phyloP scores from a whole-genome alignment of 2,329 filamentous ascomycete genomes.

The Elsinoe necatrix region DNA sequence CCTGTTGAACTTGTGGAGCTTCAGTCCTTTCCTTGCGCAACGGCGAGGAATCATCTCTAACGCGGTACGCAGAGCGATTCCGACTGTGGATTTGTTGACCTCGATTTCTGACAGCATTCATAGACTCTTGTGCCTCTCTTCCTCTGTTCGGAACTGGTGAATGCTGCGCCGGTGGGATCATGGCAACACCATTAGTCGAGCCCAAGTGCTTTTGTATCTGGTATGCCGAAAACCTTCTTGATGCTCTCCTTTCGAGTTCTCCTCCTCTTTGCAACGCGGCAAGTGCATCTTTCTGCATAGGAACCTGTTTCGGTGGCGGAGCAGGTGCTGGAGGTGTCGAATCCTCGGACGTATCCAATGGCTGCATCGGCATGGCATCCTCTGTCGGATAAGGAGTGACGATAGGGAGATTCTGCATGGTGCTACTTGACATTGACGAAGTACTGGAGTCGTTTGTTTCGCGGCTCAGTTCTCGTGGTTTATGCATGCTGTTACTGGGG shows the following conservation, averaged over 20 bases:
- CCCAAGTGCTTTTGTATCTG: slow-evolving; percentile 94
- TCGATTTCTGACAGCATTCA: slow-evolving; percentile 60
- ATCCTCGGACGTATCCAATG: slow-evolving; percentile 28
- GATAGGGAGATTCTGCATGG: slow-evolving; percentile 67
- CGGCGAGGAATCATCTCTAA: slow-evolving; percentile 52
- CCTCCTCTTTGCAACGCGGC: slow-evolving; percentile 85
- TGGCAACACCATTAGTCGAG: slow-evolving; percentile 71
- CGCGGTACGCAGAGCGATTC: slow-evolving; percentile 43
- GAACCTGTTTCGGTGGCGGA: slow-evolving; percentile 71
- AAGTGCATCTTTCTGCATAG: slow-evolving; percentile 80
- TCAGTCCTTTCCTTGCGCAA: slow-evolving; percentile 42
- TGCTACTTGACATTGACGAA: slow-evolving; percentile 63
- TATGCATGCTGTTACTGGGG: slow-evolving; percentile 27
- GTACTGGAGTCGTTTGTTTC: slow-evolving; percentile 43
- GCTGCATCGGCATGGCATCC: slow-evolving; percentile 38
- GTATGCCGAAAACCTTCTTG: slow-evolving; percentile 87
- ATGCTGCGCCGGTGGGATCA: slow-evolving; percentile 70
- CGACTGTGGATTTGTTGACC: slow-evolving; percentile 47
- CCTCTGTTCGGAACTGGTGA: slow-evolving; percentile 79
- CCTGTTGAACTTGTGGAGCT: slow-evolving; percentile 52
- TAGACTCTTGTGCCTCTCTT: slow-evolving; percentile 73
- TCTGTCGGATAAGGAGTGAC: slow-evolving; percentile 64
- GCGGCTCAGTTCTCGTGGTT: slow-evolving; percentile 23
- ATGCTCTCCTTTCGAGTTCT: slow-evolving; percentile 85
- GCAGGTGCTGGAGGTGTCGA: slow-evolving; percentile 53